These are phyloP conservation scores for Tremella mesenterica DNA, from an alignment of 768 basidiomycete genomes.

Conservation along the genomic window DNA sequence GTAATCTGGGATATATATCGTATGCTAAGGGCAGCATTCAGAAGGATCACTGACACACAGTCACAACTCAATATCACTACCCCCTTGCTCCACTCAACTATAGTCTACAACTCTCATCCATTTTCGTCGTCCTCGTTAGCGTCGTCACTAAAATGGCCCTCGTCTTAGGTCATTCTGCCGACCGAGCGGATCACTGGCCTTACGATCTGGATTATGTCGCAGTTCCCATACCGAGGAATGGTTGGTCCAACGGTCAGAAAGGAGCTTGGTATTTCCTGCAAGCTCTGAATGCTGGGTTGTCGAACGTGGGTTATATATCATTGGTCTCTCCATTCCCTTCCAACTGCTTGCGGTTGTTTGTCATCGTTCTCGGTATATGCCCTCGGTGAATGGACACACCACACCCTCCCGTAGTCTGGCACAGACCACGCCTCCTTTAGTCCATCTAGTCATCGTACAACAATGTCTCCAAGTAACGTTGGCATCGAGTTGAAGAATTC, in stretches of 20 bases:
- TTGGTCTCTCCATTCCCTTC: too few species aligned
- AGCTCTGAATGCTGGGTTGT: conserved; percentile 69
- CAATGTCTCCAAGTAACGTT: too few species aligned
- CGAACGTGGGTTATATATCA: conserved; percentile 61
- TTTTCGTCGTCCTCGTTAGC: conserved; percentile 67
- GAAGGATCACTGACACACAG: conserved; percentile 7
- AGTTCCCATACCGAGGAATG: conserved; percentile 61
- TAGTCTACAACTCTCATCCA: conserved; percentile 75
- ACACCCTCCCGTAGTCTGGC: too few species aligned
- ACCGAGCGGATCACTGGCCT: conserved; percentile 71
- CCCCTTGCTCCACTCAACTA: conserved; percentile 89
- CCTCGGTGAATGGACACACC: too few species aligned
- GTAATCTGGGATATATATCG: too few species aligned
- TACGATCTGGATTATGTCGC: conserved; percentile 93
- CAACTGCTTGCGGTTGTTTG: too few species aligned
- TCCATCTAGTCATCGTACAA: too few species aligned
- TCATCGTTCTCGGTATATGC: too few species aligned
- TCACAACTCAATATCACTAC: conserved; percentile 94
- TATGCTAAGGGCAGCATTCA: too few species aligned
- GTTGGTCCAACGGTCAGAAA: conserved; percentile 60
- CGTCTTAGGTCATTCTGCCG: conserved; percentile 55
- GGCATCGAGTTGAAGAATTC: too few species aligned
- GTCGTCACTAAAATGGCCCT: conserved; percentile 69
- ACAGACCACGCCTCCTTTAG: too few species aligned
- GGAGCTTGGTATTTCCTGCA: conserved; percentile 83